phyloP scores from a whole-genome alignment of 257 asterid species.

The Solanum bulbocastanum region DNA sequence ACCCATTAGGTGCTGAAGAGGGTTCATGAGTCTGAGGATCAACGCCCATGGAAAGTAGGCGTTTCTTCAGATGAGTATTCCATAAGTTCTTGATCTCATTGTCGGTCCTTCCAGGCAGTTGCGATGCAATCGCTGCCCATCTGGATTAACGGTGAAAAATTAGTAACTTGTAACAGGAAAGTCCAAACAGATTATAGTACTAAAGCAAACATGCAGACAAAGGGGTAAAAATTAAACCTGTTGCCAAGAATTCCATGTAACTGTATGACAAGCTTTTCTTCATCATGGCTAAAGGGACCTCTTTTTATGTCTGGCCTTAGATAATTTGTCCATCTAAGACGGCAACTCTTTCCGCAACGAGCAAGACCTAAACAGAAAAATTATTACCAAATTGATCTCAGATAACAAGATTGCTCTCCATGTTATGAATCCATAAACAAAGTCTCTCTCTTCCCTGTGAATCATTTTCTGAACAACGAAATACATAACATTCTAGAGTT shows the following conservation, averaged over 20 bases:
- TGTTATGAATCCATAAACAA: background rate
- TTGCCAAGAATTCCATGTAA: slow-evolving; percentile 89
- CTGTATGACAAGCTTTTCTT: slow-evolving; percentile 82
- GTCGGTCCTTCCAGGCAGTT: slow-evolving; percentile 83
- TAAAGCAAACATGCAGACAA: background rate
- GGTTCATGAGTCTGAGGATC: slow-evolving; percentile 82
- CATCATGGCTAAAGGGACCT: slow-evolving; percentile 69
- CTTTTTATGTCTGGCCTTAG: slow-evolving; percentile 91
- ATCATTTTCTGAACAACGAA: background rate
- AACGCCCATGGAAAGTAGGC: slow-evolving; percentile 57
- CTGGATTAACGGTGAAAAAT: slow-evolving; percentile 11
- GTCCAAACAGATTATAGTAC: background rate
- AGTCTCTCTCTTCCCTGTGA: background rate
- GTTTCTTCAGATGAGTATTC: slow-evolving; percentile 91
- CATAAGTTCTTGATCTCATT: slow-evolving; percentile 91
- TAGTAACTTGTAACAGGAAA: background rate
- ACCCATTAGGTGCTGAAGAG: slow-evolving; percentile 11
- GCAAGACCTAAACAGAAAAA: slow-evolving; percentile 44
- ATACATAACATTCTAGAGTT: background rate
- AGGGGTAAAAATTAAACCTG: slow-evolving; percentile 22
- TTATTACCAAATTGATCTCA: background rate
- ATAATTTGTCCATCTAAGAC: slow-evolving; percentile 88
- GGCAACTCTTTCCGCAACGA: slow-evolving; percentile 92
- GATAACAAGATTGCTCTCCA: background rate
- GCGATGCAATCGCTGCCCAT: slow-evolving; percentile 95